Evolutionary conservation across 2,329 filamentous ascomycete genomes (phyloP).

Genomic region (Apiospora phragmitis): DNA sequence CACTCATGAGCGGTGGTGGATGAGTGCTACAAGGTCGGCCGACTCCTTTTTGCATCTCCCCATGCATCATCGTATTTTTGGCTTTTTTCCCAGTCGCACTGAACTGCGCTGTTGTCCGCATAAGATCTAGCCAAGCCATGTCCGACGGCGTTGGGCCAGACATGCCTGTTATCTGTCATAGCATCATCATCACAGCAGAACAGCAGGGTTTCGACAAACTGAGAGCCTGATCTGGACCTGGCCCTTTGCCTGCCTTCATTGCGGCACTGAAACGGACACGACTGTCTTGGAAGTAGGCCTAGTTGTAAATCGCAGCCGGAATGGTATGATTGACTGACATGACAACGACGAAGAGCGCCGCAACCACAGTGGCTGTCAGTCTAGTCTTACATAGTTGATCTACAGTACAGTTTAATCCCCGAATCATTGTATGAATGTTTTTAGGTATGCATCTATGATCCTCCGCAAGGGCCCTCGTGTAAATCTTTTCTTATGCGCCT

Average conservation of each 20-base stretch:
- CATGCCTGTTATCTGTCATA: neutral
- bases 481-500: neutral
- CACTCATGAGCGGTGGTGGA: neutral
- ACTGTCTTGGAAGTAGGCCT: neutral
- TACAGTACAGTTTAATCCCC: neutral
- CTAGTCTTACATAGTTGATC: neutral
- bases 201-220: neutral
- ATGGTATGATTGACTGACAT: neutral
- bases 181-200: neutral
- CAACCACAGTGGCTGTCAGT: neutral
- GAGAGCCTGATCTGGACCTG: neutral
- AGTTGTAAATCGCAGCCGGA: neutral
- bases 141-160: neutral
- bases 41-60: neutral
- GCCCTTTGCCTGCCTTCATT: neutral
- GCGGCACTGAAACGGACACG: neutral
- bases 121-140: conserved; percentile 1
- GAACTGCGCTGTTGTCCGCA: neutral
- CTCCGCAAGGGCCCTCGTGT: neutral
- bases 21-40: neutral
- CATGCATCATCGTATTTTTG: neutral
- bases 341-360: neutral
- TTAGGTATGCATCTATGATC: neutral
- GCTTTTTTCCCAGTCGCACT: neutral
- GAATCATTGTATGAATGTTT: neutral